Percentiles rank a stretch among this genome's conserved stretches.
Conservation (phyloP, 768 basidiomycete species). For the Naganishia vishniacii region DNA sequence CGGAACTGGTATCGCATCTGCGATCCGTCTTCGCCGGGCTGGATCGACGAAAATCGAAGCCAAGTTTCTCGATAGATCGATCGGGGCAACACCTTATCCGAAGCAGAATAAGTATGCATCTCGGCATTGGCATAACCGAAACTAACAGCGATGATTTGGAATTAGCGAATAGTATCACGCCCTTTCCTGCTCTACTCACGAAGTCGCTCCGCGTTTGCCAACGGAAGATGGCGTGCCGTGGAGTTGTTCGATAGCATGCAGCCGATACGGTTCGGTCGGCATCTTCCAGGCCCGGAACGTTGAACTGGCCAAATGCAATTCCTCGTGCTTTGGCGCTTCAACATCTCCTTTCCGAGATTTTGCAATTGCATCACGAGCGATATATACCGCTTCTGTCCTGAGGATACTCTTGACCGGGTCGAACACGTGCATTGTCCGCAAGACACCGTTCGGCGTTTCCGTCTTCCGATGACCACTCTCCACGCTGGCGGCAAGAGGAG, state of each 20-base stretch:
- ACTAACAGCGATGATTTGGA: background rate
- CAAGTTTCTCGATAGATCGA: slow-evolving; percentile 13
- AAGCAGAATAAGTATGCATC: slow-evolving; percentile 5
- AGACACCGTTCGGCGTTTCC: background rate
- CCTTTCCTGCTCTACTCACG: background rate
- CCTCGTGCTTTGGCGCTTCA: background rate
- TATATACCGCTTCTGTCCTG: background rate
- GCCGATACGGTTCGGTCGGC: background rate
- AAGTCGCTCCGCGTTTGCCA: background rate
- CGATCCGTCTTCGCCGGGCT: background rate
- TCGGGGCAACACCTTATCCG: background rate
- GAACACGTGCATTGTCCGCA: slow-evolving; percentile 13
- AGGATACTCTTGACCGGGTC: background rate
- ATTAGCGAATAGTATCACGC: background rate
- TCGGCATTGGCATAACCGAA: background rate
- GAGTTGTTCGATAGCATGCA: background rate
- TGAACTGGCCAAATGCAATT: slow-evolving; percentile 1
- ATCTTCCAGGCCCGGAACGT: slow-evolving; percentile 11
- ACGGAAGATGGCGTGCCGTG: background rate
- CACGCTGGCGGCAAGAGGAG: background rate
- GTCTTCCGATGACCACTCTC: background rate
- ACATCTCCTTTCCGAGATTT: background rate
- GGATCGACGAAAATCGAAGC: background rate
- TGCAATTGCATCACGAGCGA: background rate
- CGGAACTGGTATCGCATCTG: slow-evolving; percentile 5